A percentile compares a stretch with the other conserved stretches of the same genome.
phyloP scores from a whole-genome alignment of 2,329 filamentous ascomycete genomes.

The Talaromyces pinophilus region DNA sequence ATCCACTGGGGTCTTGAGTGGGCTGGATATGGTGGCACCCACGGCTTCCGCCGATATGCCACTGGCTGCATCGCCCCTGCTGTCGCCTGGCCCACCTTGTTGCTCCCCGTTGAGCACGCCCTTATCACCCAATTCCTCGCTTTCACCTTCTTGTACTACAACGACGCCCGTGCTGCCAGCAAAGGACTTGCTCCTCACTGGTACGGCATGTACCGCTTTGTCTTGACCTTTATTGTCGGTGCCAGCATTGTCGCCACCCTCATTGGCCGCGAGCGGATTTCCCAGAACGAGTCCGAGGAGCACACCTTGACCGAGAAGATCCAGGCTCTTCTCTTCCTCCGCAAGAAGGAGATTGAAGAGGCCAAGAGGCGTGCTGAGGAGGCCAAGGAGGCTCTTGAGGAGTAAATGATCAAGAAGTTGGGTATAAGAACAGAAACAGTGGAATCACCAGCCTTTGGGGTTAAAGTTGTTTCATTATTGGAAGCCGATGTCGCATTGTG shows the following conservation, averaged over 20 bases:
- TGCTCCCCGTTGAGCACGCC: slow-evolving; percentile 81
- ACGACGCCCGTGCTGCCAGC: slow-evolving; percentile 71
- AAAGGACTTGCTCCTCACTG: slow-evolving; percentile 79
- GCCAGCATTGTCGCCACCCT: slow-evolving; percentile 76
- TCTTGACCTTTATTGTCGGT: slow-evolving; percentile 87
- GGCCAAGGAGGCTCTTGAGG: slow-evolving; percentile 33
- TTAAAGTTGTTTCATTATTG: slow-evolving; percentile 7
- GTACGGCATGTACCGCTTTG: slow-evolving; percentile 89
- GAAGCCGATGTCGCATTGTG: slow-evolving; percentile 6
- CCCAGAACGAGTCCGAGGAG: slow-evolving; percentile 37
- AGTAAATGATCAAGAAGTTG: slow-evolving; percentile 15
- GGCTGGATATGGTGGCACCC: slow-evolving; percentile 65
- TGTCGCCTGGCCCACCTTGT: slow-evolving; percentile 84
- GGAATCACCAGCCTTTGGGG: background rate
- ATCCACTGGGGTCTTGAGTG: slow-evolving; percentile 94
- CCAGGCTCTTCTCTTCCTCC: slow-evolving; percentile 53
- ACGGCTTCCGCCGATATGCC: slow-evolving; percentile 78
- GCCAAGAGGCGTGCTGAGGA: slow-evolving; percentile 40
- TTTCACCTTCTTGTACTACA: slow-evolving; percentile 84
- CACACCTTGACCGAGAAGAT: slow-evolving; percentile 53
- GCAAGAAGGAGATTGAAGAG: slow-evolving; percentile 50
- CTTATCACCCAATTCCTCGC: slow-evolving; percentile 82
- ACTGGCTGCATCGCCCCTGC: slow-evolving; percentile 77
- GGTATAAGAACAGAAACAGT: background rate
- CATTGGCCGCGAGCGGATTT: slow-evolving; percentile 78